A percentile compares a stretch with the other conserved stretches of the same genome.
Conservation (phyloP, 1,284 basidiomycete species). For the Puccinia hordei region DNA sequence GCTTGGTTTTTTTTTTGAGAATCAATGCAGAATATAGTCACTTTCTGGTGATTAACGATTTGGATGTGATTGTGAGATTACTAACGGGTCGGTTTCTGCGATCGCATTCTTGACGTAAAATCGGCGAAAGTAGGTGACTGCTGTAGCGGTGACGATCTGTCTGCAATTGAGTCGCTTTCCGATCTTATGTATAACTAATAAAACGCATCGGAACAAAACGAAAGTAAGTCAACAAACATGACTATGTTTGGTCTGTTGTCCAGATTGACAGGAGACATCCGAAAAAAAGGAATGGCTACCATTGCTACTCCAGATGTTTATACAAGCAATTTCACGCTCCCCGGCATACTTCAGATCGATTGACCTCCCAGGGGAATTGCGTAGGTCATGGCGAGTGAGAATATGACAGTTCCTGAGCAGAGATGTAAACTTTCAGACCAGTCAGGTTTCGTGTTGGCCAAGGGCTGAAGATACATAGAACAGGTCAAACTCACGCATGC, state of each 20-base stretch:
- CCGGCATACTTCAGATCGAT: slow-evolving; percentile 54
- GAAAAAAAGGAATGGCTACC: not conserved
- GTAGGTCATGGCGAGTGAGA: slow-evolving; percentile 55
- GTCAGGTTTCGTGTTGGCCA: not conserved
- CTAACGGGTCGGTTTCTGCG: slow-evolving; percentile 51
- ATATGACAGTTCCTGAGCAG: slow-evolving; percentile 57
- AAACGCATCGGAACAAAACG: not conserved
- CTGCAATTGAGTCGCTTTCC: slow-evolving; percentile 80
- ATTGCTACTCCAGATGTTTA: slow-evolving; percentile 57
- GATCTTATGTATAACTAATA: slow-evolving; percentile 76
- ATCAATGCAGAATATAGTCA: not conserved
- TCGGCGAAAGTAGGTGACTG: slow-evolving; percentile 86
- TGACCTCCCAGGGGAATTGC: slow-evolving; percentile 56
- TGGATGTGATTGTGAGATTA: not conserved
- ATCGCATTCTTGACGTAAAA: slow-evolving; percentile 94
- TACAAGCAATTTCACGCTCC: slow-evolving; percentile 54
- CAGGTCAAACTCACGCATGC: slow-evolving; percentile 54
- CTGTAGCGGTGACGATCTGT: slow-evolving; percentile 88
- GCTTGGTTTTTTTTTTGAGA: slow-evolving; percentile 58
- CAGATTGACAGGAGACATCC: not conserved
- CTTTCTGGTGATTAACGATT: not conserved
- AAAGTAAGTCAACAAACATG: not conserved
- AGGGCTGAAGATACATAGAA: not conserved
- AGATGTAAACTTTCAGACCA: not conserved
- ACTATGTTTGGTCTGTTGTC: too few species aligned